A percentile compares a stretch with the other conserved stretches of the same genome.
These are phyloP conservation scores for Fusarium sp. DNA, from an alignment of 2,329 filamentous ascomycete genomes.

Conservation along the genomic window DNA sequence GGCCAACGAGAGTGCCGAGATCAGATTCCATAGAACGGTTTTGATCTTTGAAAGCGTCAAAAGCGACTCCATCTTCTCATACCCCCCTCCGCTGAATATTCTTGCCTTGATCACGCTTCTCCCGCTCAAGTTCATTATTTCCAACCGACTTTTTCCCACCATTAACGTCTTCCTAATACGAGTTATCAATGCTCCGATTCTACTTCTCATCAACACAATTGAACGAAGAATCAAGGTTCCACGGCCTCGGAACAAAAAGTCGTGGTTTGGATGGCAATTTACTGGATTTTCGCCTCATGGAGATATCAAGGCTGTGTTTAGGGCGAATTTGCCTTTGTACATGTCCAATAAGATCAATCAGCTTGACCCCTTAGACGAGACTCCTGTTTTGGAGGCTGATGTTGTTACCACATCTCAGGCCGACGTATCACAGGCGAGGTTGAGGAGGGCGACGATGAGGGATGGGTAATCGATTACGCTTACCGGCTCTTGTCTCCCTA, in stretches of 20 bases:
- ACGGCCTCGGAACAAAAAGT: constrained; percentile 17
- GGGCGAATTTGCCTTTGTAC: constrained; percentile 63
- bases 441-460: neutral
- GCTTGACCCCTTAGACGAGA: constrained; percentile 47
- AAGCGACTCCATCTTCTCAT: constrained; percentile 75
- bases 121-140: constrained; percentile 71
- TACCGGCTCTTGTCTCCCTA: too few relatives aligned
- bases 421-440: constrained; percentile 25
- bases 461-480: neutral
- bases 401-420: constrained; percentile 42
- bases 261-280: constrained; percentile 54
- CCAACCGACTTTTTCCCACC: constrained; percentile 74
- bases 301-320: constrained; percentile 70
- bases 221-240: constrained; percentile 65
- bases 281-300: constrained; percentile 64
- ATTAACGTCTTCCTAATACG: constrained; percentile 74
- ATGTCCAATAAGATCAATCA: constrained; percentile 48
- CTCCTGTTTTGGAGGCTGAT: constrained; percentile 47
- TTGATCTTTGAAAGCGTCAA: constrained; percentile 80
- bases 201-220: constrained; percentile 69
- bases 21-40: constrained; percentile 76
- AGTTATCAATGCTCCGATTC: constrained; percentile 70
- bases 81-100: constrained; percentile 77
- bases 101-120: constrained; percentile 71
- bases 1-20: constrained; percentile 74